phyloP scores from a whole-genome alignment of 805 yeast genomes.

The Zygosaccharomyces kombuchaensis region DNA sequence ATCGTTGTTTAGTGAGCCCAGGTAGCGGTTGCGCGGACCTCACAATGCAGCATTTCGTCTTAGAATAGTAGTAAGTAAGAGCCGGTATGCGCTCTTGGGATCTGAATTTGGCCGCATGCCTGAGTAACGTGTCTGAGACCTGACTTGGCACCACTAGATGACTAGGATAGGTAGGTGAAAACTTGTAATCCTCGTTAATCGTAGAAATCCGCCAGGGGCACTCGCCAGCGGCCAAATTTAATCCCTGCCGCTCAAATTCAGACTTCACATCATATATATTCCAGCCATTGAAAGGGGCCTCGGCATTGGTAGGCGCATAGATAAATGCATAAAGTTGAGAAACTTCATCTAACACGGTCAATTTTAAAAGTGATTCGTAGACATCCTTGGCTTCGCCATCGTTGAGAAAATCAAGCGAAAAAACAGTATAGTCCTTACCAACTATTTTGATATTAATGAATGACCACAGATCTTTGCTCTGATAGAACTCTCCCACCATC shows the following conservation, averaged over 20 bases:
- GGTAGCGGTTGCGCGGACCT: constrained; percentile 92
- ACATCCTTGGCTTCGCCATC: constrained; percentile 63
- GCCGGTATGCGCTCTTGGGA: constrained; percentile 84
- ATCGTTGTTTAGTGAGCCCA: constrained; percentile 81
- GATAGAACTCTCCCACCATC: constrained; percentile 6
- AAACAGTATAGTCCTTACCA: constrained; percentile 80
- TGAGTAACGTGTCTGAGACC: constrained; percentile 75
- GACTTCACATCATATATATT: constrained; percentile 50
- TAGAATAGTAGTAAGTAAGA: constrained; percentile 66
- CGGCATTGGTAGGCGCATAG: constrained; percentile 72
- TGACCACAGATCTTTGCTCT: constrained; percentile 32
- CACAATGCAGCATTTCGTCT: constrained; percentile 72
- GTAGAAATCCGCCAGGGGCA: constrained; percentile 65
- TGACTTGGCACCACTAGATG: constrained; percentile 64
- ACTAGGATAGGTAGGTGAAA: constrained; percentile 75
- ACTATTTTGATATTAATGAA: constrained; percentile 60
- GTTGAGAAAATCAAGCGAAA: constrained; percentile 68
- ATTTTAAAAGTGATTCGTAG: constrained; percentile 61
- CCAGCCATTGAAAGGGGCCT: constrained; percentile 69
- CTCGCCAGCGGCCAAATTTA: constrained; percentile 32
- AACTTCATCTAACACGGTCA: constrained; percentile 52
- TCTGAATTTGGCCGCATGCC: constrained; percentile 79
- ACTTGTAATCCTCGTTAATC: constrained; percentile 58
- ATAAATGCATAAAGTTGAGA: constrained; percentile 74
- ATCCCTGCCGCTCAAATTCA: constrained; percentile 76